Conservation (phyloP, 192 early-diverging fungal genomes). For the Coemansia sp. region DNA sequence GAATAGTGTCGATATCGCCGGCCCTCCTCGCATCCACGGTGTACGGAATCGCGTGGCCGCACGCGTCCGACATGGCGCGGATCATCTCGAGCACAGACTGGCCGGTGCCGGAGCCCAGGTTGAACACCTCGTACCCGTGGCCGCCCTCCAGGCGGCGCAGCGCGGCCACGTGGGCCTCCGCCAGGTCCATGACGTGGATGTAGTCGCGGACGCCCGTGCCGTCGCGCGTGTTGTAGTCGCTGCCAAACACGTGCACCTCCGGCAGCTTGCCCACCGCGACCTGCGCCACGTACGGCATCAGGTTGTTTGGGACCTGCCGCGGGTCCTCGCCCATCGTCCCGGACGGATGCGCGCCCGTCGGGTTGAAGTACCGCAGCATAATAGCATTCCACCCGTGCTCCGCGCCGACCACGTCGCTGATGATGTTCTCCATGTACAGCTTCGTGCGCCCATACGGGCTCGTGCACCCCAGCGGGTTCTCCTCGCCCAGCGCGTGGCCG, state of each 20-base stretch:
- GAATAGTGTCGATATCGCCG: constrained; percentile 84
- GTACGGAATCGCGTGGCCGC: constrained; percentile 76
- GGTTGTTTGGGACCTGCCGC: constrained; percentile 80
- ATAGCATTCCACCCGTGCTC: constrained; percentile 63
- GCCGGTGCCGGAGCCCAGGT: constrained; percentile 89
- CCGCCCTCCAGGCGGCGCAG: constrained; percentile 67
- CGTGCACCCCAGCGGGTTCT: constrained; percentile 66
- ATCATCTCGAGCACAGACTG: constrained; percentile 93
- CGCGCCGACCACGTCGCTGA: constrained; percentile 69
- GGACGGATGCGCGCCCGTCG: constrained; percentile 85
- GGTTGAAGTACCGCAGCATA: constrained; percentile 91
- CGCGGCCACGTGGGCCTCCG: constrained; percentile 83
- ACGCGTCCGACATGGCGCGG: constrained; percentile 75
- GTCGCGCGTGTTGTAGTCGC: constrained; percentile 89
- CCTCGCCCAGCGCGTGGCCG: constrained; percentile 51
- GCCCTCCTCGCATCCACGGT: constrained; percentile 62
- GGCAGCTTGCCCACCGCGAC: constrained; percentile 83
- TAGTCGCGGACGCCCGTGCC: constrained; percentile 95
- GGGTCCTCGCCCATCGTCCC: constrained; percentile 93
- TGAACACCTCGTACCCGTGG: constrained; percentile 69
- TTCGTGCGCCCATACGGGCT: constrained; percentile 98
- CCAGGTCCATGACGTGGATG: constrained; percentile 93
- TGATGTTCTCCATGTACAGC: constrained; percentile 82
- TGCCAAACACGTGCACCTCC: constrained; percentile 85
- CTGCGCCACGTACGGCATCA: constrained; percentile 87